These are phyloP conservation scores for Beauveria sp. DNA, from an alignment of 2,329 filamentous ascomycete genomes.

Conservation along the genomic window DNA sequence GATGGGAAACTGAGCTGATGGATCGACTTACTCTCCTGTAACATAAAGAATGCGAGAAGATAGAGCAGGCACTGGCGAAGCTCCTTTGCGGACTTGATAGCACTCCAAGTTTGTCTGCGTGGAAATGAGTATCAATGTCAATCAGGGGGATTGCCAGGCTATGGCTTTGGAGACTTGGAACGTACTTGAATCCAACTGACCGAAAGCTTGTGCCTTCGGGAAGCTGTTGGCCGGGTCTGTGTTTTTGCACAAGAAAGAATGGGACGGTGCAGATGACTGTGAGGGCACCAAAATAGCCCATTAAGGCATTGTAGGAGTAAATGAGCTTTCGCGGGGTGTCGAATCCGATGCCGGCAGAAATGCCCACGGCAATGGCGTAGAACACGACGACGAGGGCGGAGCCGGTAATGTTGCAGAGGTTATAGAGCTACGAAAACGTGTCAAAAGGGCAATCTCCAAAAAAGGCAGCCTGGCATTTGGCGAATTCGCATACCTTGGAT, in stretches of 20 bases:
- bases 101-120: conserved; percentile 15
- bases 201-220: conserved; percentile 14
- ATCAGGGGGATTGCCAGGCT: neutral
- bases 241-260: conserved; percentile 19
- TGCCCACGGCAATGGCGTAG: conserved; percentile 17
- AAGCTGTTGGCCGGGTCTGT: conserved; percentile 17
- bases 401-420: conserved; percentile 17
- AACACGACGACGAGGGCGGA: conserved; percentile 15
- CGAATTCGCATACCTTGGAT: conserved; percentile 10
- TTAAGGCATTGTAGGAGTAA: conserved; percentile 14
- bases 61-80: conserved; percentile 17
- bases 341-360: conserved; percentile 15
- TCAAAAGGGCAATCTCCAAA: neutral
- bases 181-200: conserved; percentile 14
- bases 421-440: conserved; percentile 12
- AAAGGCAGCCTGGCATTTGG: neutral
- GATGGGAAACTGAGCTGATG: neutral
- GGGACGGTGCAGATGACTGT: conserved; percentile 16
- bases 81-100: conserved; percentile 14
- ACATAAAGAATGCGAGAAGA: conserved; percentile 17
- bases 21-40: conserved; percentile 15
- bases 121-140: neutral
- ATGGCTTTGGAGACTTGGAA: neutral
- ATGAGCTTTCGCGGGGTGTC: conserved; percentile 12
- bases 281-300: conserved; percentile 17